phyloP scores from a whole-genome alignment of 441 rosid genomes.

The Aquilaria agallochum region DNA sequence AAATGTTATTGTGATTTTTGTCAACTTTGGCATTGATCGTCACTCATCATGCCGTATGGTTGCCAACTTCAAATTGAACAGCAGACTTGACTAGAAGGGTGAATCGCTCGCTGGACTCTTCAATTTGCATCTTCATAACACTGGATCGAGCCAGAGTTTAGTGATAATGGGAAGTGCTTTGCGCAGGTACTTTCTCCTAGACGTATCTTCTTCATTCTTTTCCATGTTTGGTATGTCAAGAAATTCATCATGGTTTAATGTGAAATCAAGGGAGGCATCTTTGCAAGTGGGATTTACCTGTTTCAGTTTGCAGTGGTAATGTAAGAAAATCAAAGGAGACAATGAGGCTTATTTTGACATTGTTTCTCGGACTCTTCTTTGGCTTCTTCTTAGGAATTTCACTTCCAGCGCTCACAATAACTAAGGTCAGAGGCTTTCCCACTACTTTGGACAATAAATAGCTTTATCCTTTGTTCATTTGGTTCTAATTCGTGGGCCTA shows the following conservation, averaged over 20 bases:
- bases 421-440: constrained; percentile 50
- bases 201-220: not conserved
- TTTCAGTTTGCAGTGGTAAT: constrained; percentile 34
- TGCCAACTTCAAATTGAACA: constrained; percentile 13
- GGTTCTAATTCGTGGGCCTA: constrained; percentile 4
- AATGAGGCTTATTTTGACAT: constrained; percentile 73
- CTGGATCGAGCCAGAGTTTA: constrained; percentile 15
- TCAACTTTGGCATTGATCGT: too few relatives aligned
- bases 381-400: constrained; percentile 89
- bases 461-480: constrained; percentile 7
- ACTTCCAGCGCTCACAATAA: constrained; percentile 70
- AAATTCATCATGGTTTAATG: constrained; percentile 1
- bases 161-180: constrained; percentile 27
- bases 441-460: not conserved
- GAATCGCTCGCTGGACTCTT: constrained; percentile 15
- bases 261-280: constrained; percentile 1
- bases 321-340: constrained; percentile 65
- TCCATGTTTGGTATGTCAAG: not conserved
- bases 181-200: constrained; percentile 31
- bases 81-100: constrained; percentile 23
- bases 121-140: constrained; percentile 6
- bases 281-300: constrained; percentile 12
- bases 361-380: constrained; percentile 62
- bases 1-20: too few relatives aligned
- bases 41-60: constrained; percentile 6